These are phyloP conservation scores for Cadophora sp. DNA, from an alignment of 2,329 filamentous ascomycete species.

Conservation along the genomic window DNA sequence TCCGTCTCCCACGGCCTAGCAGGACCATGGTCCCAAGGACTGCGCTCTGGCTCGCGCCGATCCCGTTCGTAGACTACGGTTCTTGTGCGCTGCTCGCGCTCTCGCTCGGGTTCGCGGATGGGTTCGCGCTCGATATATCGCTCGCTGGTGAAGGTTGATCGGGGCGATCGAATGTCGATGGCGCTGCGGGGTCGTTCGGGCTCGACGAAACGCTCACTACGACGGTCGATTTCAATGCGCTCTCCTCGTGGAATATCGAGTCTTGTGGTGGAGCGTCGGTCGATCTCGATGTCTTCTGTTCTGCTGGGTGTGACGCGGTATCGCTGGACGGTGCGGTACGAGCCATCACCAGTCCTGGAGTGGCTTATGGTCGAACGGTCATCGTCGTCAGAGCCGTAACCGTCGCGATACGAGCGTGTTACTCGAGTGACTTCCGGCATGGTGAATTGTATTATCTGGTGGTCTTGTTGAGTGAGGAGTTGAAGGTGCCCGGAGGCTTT, in stretches of 20 bases:
- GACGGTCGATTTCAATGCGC: conserved; percentile 44
- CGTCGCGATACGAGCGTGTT: conserved; percentile 38
- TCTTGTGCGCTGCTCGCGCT: conserved; percentile 41
- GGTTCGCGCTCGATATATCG: conserved; percentile 36
- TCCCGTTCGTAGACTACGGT: conserved; percentile 52
- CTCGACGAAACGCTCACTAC: conserved; percentile 37
- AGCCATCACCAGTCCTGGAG: conserved; percentile 28
- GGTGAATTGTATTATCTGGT: conserved; percentile 5
- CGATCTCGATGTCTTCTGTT: conserved; percentile 42
- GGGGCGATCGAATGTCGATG: conserved; percentile 36
- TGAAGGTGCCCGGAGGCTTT: conserved; percentile 11
- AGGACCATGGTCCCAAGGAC: conserved; percentile 45
- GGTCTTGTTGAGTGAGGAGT: background rate
- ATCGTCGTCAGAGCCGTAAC: conserved; percentile 45
- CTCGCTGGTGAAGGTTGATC: conserved; percentile 36
- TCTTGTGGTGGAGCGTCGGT: conserved; percentile 39
- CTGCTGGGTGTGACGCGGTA: conserved; percentile 43
- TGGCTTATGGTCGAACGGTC: conserved; percentile 34
- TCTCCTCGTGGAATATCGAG: conserved; percentile 39
- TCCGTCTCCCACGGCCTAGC: conserved; percentile 41
- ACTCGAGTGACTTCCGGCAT: conserved; percentile 29
- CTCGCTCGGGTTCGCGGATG: conserved; percentile 39
- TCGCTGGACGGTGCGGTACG: conserved; percentile 44
- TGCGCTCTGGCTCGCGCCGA: conserved; percentile 48
- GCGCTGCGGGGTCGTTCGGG: conserved; percentile 42